phyloP scores from a whole-genome alignment of 441 rosid species.

The Hura crepitans region DNA sequence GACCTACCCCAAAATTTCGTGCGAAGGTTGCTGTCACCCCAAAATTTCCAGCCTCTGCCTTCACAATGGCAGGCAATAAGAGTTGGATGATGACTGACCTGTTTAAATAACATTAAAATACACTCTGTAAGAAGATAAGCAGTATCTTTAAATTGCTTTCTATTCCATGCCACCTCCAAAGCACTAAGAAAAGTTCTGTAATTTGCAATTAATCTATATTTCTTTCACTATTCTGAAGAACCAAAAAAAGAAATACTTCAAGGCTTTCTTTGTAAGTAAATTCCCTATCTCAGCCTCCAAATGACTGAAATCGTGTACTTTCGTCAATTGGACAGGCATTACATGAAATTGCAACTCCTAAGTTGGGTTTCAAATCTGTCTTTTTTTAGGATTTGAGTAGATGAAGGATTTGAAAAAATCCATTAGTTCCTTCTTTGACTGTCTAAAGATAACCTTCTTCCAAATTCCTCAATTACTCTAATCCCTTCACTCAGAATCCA shows the following conservation, averaged over 20 bases:
- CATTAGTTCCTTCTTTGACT: background rate
- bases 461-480: background rate
- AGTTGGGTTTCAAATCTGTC: background rate
- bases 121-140: background rate
- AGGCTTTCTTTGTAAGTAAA: background rate
- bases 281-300: background rate
- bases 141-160: background rate
- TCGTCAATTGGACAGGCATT: background rate
- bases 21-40: conserved; percentile 85
- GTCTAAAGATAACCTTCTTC: background rate
- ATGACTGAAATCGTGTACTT: background rate
- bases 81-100: conserved; percentile 99
- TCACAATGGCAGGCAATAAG: conserved; percentile 92
- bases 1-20: conserved; percentile 99
- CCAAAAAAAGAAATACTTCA: background rate
- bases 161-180: background rate
- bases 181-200: background rate
- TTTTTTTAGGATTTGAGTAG: background rate
- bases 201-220: background rate
- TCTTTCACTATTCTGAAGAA: background rate
- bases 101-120: conserved; percentile 28
- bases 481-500: background rate
- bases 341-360: background rate
- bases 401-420: background rate
- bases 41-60: conserved; percentile 97